Evolutionary conservation across 805 yeast genomes (phyloP), one percentile per base, ranked within the genome.

Genomic region (Jamesozyma piceae): DNA sequence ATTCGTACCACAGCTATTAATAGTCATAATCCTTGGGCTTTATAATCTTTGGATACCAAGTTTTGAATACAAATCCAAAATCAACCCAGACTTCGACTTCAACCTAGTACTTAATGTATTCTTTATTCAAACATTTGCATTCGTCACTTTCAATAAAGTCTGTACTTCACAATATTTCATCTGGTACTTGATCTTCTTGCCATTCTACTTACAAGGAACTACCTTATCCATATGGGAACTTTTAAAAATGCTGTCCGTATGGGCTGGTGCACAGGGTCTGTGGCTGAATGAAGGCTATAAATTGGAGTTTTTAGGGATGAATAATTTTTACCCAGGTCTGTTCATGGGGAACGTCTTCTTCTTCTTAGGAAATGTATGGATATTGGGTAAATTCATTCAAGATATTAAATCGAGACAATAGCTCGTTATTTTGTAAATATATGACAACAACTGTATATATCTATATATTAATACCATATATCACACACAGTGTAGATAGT

Each of bases 111-210:
- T 11, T 18, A 67, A 73, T 37, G 70, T 82, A 2, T 55, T 82
- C 48, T 89, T 90, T 47, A 66, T 88, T 11, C 92, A 84, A 58
- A 83, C 94, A 0, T 74, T 82, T 53, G 69, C 78, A n/a, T 84
- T 83, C 62, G 88, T 83, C 15, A 68, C 85, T 1, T 82, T 75
- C 63, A 83, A 83, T 64, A 83, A 83, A 62, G 92, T 83, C 19
- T 80, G 87, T 54, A 92, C 98, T 0, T 86, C 96, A 1, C 98
- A 92, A 65, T 92, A 92, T 63, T 92, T 92, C 63, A 77, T 90
- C 48, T 92, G 98, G 98, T 92, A 82, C 55, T 65, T 92, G 52
- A 83, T 88, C 13, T 77, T 89, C 49, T 61, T 90, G 35, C 97
- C 98, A 2, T 75, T 84, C 42, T 80, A 68, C 53, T 58, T 87